These are phyloP conservation scores for Penicillium malachiteum DNA, from an alignment of 495 filamentous ascomycete genomes.

Conservation along the genomic window DNA sequence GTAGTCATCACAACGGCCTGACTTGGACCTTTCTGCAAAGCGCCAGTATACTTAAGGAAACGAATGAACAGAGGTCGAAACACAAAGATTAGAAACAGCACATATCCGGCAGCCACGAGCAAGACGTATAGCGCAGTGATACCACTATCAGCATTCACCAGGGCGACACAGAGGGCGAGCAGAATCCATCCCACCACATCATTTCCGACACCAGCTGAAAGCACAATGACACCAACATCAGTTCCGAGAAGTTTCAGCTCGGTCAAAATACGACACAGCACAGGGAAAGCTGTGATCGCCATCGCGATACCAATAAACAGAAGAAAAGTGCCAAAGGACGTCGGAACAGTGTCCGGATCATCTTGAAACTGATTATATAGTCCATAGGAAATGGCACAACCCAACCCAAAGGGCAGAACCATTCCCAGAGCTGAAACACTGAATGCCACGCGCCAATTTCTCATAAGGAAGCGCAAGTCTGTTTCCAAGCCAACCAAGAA, in stretches of 20 bases:
- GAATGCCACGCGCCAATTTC: conserved; percentile 82
- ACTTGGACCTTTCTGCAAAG: conserved; percentile 85
- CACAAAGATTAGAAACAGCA: conserved; percentile 71
- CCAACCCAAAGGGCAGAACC: conserved; percentile 70
- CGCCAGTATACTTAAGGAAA: conserved; percentile 69
- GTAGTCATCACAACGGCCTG: conserved; percentile 84
- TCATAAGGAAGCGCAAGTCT: conserved; percentile 77
- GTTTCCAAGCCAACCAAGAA: conserved; percentile 94
- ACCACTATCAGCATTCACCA: conserved; percentile 86
- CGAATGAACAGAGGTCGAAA: conserved; percentile 79
- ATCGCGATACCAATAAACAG: conserved; percentile 95
- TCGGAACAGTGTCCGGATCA: conserved; percentile 59
- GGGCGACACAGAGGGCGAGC: conserved; percentile 87
- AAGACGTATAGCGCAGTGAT: conserved; percentile 86
- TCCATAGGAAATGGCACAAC: conserved; percentile 79
- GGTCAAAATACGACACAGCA: conserved; percentile 90
- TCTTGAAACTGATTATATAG: conserved; percentile 75
- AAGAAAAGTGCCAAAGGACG: conserved; percentile 79
- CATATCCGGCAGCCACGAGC: conserved; percentile 71
- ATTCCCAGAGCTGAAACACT: conserved; percentile 85
- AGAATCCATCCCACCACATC: conserved; percentile 95
- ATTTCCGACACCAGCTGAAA: conserved; percentile 94
- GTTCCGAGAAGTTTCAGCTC: conserved; percentile 87
- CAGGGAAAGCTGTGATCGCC: conserved; percentile 94
- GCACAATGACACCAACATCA: conserved; percentile 82